phyloP scores from a whole-genome alignment of 1,139 yeast genomes.

The Saccharomyces hybrid region DNA sequence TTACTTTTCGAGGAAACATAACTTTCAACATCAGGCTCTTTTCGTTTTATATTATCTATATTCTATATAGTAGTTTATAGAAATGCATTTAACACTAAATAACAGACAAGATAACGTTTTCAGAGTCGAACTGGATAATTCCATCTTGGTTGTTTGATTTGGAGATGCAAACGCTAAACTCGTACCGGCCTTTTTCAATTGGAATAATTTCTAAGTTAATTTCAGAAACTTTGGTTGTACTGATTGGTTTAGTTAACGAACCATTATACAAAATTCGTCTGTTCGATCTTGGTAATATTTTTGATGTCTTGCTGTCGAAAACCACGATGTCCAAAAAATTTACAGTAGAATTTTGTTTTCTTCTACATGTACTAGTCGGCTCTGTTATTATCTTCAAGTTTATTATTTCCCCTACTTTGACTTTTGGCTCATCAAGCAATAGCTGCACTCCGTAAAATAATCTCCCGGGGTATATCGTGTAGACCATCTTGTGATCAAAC shows the following conservation, averaged over 20 bases:
- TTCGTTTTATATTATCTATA: neutral
- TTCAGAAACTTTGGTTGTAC: slow-evolving; percentile 7
- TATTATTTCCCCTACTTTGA: slow-evolving; percentile 13
- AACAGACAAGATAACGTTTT: slow-evolving; percentile 3
- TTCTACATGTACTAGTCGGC: neutral
- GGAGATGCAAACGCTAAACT: slow-evolving; percentile 18
- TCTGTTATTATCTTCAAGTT: slow-evolving; percentile 4
- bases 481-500: slow-evolving; percentile 20
- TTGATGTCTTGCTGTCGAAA: slow-evolving; percentile 22
- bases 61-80: neutral
- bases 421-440: slow-evolving; percentile 6
- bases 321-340: slow-evolving; percentile 14
- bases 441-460: slow-evolving; percentile 16
- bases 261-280: slow-evolving; percentile 26
- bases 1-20: neutral
- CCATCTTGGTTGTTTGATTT: slow-evolving; percentile 8
- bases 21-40: neutral
- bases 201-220: slow-evolving; percentile 21
- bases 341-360: slow-evolving; percentile 1
- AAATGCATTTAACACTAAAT: neutral
- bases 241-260: slow-evolving; percentile 13
- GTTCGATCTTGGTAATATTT: slow-evolving; percentile 20
- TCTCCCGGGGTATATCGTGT: slow-evolving; percentile 19
- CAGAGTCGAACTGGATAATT: slow-evolving; percentile 13
- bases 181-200: slow-evolving; percentile 25